phyloP scores from a whole-genome alignment of 176 grass and related monocot species.

The Bonia amplexicaulis region DNA sequence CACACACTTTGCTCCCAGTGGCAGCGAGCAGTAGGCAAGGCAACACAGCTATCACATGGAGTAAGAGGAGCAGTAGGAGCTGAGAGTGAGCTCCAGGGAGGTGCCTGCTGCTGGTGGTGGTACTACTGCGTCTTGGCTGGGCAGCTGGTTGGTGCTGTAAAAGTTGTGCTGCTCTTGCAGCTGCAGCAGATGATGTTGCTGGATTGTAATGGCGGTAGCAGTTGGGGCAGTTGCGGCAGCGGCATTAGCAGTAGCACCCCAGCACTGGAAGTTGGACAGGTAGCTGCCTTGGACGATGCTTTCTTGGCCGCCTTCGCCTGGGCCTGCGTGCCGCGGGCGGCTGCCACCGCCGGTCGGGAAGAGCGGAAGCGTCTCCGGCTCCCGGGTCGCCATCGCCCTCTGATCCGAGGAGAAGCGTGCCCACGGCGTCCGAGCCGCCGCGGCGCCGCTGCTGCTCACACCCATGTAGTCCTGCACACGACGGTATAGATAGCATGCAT shows the following conservation, averaged over 20 bases:
- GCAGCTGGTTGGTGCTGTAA: slow-evolving; percentile 34
- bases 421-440: not conserved
- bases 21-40: not conserved
- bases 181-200: slow-evolving; percentile 30
- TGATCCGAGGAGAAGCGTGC: slow-evolving; percentile 20
- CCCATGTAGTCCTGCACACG: slow-evolving; percentile 47
- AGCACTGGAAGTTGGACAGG: slow-evolving; percentile 3
- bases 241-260: slow-evolving; percentile 12
- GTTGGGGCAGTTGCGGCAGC: not conserved
- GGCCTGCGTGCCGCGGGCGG: not conserved
- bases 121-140: not conserved
- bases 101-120: not conserved
- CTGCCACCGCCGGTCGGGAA: slow-evolving; percentile 38
- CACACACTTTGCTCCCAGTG: not conserved
- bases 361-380: slow-evolving; percentile 59
- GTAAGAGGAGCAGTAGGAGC: slow-evolving; percentile 43
- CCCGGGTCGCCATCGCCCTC: not conserved
- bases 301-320: not conserved
- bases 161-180: slow-evolving; percentile 26
- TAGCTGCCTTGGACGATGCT: not conserved
- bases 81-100: slow-evolving; percentile 68
- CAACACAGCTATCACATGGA: slow-evolving; percentile 42
- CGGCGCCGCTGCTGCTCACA: not conserved
- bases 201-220: slow-evolving; percentile 9
- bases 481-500: not conserved